Evolutionary conservation across 2,329 filamentous ascomycete species (phyloP), one percentile per base, ranked within the genome.

Genomic region (Ceratocystis albifundus): DNA sequence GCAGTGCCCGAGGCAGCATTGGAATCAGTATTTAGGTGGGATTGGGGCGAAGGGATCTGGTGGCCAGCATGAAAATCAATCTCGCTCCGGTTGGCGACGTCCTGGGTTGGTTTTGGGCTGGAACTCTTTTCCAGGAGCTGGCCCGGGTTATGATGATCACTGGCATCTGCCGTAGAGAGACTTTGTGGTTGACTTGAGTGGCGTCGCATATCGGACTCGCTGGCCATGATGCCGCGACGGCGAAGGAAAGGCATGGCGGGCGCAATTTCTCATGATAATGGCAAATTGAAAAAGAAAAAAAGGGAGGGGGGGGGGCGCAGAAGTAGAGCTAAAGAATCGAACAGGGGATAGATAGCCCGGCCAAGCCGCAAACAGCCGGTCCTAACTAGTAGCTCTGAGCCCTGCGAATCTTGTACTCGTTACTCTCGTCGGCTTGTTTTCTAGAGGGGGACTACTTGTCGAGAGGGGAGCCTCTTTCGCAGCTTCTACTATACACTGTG

Each of bases 201-300:
- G 65, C 80, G 80, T 73, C 80, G 80, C 76, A 82, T 82, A 70
- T 84, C 81, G 69, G 77, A 78, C 73, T 85, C 82, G 78, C 80
- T 83, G 76, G 79, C 81, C 78, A 79, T 77, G 71, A 80, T 82
- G 76, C 81, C 82, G 74, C 81, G 82, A 74, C 82, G 82, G 76
- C 82, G 82, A 76, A 84, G 77, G 71, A 85, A 83, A 72, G 82
- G 81, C 82, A 85, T 85, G 72, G 70, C 75, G 73, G 73, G 73
- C 72, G 72, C 71, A 73, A 73, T 69, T 76, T 76, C 78, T 78
- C 73, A 69, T 75, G 59, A 65, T 65, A 62, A 61, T 65, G 28
- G 74, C 71, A 71, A 46, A 48, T 44, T 59, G 65, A 41, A 45
- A 65, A 64, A 53, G n/a, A n/a, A n/a, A n/a, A n/a, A n/a, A n/a